phyloP scores from a whole-genome alignment of 495 filamentous ascomycete genomes.

The Trypethelium eluteriae region DNA sequence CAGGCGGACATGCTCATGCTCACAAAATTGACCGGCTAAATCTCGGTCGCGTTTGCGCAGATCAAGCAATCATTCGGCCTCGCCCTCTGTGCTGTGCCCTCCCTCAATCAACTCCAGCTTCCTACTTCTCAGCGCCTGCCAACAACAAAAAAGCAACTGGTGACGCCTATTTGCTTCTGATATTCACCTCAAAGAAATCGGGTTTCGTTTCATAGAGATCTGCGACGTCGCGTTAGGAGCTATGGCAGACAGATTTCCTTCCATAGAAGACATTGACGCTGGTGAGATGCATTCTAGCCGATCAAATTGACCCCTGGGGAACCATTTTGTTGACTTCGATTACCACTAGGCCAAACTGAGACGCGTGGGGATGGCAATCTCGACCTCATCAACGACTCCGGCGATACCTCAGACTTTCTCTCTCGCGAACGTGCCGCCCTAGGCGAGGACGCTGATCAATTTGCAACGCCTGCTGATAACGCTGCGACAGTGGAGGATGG shows the following conservation, averaged over 20 bases:
- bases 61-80: neutral
- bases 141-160: neutral
- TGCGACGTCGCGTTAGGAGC: conserved; percentile 14
- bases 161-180: neutral
- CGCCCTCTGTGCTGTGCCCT: neutral
- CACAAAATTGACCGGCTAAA: neutral
- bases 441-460: conserved; percentile 88
- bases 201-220: neutral
- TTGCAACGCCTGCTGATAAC: conserved; percentile 70
- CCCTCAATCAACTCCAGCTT: neutral
- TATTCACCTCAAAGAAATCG: neutral
- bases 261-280: conserved; percentile 89
- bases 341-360: conserved; percentile 50
- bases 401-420: conserved; percentile 68
- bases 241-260: conserved; percentile 96
- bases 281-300: conserved; percentile 47
- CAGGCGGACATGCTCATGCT: neutral
- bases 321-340: neutral
- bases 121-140: neutral
- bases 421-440: conserved; percentile 79
- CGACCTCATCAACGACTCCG: conserved; percentile 38
- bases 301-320: neutral
- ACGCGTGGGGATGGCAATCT: conserved; percentile 35
- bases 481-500: conserved; percentile 49
- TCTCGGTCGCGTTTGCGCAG: neutral